Base-by-base conservation (phyloP, 2,329 filamentous ascomycete species). In the Bipolaris cookei region DNA sequence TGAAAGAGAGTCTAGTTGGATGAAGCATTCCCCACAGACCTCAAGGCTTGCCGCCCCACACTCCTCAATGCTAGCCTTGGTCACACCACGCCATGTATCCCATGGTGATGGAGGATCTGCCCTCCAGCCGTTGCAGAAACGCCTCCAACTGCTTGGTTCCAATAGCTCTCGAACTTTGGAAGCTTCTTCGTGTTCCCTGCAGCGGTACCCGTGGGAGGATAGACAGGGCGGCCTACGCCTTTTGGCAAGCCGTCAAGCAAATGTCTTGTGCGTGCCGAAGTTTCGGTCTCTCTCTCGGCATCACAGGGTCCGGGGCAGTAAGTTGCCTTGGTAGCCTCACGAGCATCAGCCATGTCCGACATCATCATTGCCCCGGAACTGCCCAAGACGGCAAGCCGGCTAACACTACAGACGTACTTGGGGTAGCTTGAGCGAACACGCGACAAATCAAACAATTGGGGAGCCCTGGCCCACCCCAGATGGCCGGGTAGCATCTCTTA, bases 161-260 rank as follows among this genome's bases (percentile, higher is more conserved):
- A 21, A 46, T 16, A 37, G 14, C 21, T 28, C 18, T 50, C 20
- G 53, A 37, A 18, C 13, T 20, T 56, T 56, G 23, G 53, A 45
- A 25, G 38, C 53, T 18, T 39, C 32, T 21, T 1, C 20, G 14
- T 42, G 2, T 51, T 14, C 20, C 20, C 21, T 38, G 35, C 18
- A 35, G 11, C 35, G 21, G 34, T 23, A 28, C 35, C 18, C 14
- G 14, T 8, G 14, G 28, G 11, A 43, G 6, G 44, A 49, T 28
- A 13, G 23, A 30, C 32, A 35, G 25, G 28, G 45, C 35, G 52
- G 20, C 46, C 37, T 59, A 56, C 56, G 52, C 47, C 42, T 56
- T 56, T 46, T 21, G 44, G 57, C 39, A 59, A 49, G 34, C 57
- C 57, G 57, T 16, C 28, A 59, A 56, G 53, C 53, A 44, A 52